Conservation (phyloP, 495 filamentous ascomycete species). For the Neurospora sp. region DNA sequence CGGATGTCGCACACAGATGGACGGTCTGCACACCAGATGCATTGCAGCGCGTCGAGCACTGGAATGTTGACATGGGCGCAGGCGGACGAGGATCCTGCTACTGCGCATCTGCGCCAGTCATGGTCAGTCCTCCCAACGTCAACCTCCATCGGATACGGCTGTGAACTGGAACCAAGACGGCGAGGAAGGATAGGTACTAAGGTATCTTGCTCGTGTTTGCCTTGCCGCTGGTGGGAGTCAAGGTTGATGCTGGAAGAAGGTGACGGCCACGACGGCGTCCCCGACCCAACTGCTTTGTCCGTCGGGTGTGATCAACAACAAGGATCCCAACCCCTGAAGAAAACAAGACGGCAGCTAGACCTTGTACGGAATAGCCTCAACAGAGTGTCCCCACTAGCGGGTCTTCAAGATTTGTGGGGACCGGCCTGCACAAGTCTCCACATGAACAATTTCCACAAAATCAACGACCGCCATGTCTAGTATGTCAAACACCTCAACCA, state of each 20-base stretch:
- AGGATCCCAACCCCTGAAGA: background rate
- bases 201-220: background rate
- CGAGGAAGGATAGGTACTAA: background rate
- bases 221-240: background rate
- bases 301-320: background rate
- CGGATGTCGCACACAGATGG: background rate
- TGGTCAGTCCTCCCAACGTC: background rate
- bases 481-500: background rate
- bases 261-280: background rate
- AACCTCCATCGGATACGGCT: background rate
- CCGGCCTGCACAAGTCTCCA: background rate
- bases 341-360: background rate
- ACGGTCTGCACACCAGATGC: background rate
- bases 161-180: background rate
- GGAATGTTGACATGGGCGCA: background rate
- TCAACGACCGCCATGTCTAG: background rate
- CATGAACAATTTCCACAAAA: background rate
- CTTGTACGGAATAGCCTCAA: background rate
- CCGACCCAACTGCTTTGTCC: background rate
- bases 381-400: background rate
- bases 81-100: background rate
- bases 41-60: background rate
- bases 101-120: background rate
- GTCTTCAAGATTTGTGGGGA: background rate
- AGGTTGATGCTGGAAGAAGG: background rate